phyloP scores from a whole-genome alignment of 495 filamentous ascomycete genomes.

The Pseudoneurospora amorphoporcata region DNA sequence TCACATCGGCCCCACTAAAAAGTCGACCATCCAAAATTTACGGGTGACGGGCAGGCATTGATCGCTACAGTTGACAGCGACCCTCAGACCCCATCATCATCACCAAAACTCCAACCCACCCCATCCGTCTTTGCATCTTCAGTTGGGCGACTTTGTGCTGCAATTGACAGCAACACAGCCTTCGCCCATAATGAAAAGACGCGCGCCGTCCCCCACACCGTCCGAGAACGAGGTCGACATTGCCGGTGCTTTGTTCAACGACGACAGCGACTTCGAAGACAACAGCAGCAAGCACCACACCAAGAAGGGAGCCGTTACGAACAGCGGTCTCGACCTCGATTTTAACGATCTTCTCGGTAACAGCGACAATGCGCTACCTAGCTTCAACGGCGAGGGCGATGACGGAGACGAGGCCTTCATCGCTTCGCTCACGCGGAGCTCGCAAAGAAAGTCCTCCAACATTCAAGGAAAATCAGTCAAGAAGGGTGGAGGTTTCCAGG shows the following conservation, averaged over 20 bases:
- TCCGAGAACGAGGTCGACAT: slow-evolving; percentile 95
- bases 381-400: slow-evolving; percentile 25
- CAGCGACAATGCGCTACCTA: slow-evolving; percentile 1
- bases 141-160: background rate
- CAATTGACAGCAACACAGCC: background rate
- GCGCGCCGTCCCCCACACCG: slow-evolving; percentile 65
- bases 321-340: slow-evolving; percentile 28
- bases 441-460: slow-evolving; percentile 73
- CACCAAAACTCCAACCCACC: background rate
- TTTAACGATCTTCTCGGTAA: slow-evolving; percentile 33
- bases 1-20: slow-evolving; percentile 17
- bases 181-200: slow-evolving; percentile 22
- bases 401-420: slow-evolving; percentile 77
- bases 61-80: background rate
- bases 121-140: background rate
- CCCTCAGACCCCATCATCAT: background rate
- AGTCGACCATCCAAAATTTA: slow-evolving; percentile 1
- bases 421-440: slow-evolving; percentile 68
- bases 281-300: background rate
- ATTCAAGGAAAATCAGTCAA: slow-evolving; percentile 79
- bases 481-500: slow-evolving; percentile 92
- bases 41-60: background rate
- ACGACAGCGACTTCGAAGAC: slow-evolving; percentile 31
- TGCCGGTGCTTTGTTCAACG: slow-evolving; percentile 61
- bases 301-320: slow-evolving; percentile 7